Percentiles rank a stretch among this genome's conserved stretches.
phyloP scores from a whole-genome alignment of 495 filamentous ascomycete species.

The Daldinia grandis region DNA sequence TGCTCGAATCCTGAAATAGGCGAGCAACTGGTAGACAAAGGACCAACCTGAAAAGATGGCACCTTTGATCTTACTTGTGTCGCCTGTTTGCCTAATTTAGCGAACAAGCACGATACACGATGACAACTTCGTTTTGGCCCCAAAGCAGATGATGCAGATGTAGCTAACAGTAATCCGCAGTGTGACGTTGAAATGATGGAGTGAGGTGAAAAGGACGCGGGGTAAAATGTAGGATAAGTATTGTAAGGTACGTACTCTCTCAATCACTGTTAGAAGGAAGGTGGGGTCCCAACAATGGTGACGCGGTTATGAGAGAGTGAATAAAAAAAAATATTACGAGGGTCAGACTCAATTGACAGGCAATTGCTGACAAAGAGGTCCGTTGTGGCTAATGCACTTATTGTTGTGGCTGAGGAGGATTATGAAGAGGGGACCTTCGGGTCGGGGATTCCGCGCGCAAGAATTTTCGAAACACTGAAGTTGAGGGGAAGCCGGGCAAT shows the following conservation, averaged over 20 bases:
- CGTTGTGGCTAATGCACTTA: slow-evolving; percentile 46
- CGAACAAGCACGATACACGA: slow-evolving; percentile 22
- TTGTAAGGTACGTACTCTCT: slow-evolving; percentile 40
- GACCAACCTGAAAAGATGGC: slow-evolving; percentile 19
- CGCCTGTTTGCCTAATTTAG: slow-evolving; percentile 30
- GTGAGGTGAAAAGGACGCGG: not conserved
- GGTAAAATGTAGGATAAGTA: slow-evolving; percentile 1
- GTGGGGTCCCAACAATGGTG: slow-evolving; percentile 31
- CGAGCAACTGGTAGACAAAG: slow-evolving; percentile 39
- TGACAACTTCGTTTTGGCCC: not conserved
- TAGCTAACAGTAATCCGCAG: slow-evolving; percentile 6
- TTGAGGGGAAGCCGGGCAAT: slow-evolving; percentile 56
- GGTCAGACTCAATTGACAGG: slow-evolving; percentile 48
- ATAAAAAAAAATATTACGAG: slow-evolving; percentile 28
- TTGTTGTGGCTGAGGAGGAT: slow-evolving; percentile 47
- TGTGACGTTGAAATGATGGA: slow-evolving; percentile 31
- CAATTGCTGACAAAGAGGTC: slow-evolving; percentile 45
- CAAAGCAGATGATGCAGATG: slow-evolving; percentile 16
- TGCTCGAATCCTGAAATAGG: slow-evolving; percentile 41
- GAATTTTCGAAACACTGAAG: slow-evolving; percentile 53
- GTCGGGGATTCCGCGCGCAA: slow-evolving; percentile 58
- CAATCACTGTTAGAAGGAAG: slow-evolving; percentile 27
- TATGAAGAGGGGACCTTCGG: slow-evolving; percentile 55
- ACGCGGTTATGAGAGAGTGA: slow-evolving; percentile 27
- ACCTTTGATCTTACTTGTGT: slow-evolving; percentile 33